These are phyloP conservation scores for Senecio squalidus DNA, from an alignment of 140 eudicot genomes.

Conservation along the genomic window DNA sequence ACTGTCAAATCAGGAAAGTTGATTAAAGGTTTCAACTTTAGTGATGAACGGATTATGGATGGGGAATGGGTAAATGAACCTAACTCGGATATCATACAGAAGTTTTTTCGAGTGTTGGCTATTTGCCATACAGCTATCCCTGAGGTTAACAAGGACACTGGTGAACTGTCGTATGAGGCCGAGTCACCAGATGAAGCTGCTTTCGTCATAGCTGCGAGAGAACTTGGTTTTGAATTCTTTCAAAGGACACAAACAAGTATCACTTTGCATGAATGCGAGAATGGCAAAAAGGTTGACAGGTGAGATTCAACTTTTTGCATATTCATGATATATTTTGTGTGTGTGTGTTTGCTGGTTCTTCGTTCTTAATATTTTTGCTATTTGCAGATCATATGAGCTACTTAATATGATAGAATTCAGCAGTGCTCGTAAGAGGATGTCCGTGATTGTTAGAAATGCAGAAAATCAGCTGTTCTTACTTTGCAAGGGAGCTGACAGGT, in stretches of 20 bases:
- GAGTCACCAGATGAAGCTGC: slow-evolving; percentile 99
- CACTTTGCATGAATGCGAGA: slow-evolving; percentile 61
- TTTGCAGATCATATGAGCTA: slow-evolving; percentile 71
- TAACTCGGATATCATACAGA: slow-evolving; percentile 49
- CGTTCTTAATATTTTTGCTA: neutral
- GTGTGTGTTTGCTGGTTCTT: neutral
- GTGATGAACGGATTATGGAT: slow-evolving; percentile 74
- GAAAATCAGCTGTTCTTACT: slow-evolving; percentile 79
- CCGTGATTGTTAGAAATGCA: slow-evolving; percentile 63
- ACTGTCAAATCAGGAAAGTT: slow-evolving; percentile 34
- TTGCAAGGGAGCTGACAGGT: slow-evolving; percentile 99
- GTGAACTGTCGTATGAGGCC: slow-evolving; percentile 79
- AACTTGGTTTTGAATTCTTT: slow-evolving; percentile 86
- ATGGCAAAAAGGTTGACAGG: slow-evolving; percentile 64
- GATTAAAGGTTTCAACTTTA: slow-evolving; percentile 74
- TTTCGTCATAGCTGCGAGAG: slow-evolving; percentile 91
- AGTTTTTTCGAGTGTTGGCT: slow-evolving; percentile 80
- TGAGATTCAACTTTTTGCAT: slow-evolving; percentile 20
- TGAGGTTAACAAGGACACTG: slow-evolving; percentile 57
- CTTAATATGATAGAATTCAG: slow-evolving; percentile 92
- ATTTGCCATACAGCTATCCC: slow-evolving; percentile 96
- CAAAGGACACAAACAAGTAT: slow-evolving; percentile 86
- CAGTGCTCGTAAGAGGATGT: slow-evolving; percentile 97
- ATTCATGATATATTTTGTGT: neutral
- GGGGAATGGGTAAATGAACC: slow-evolving; percentile 75